Percentiles rank a stretch among this genome's conserved stretches.
phyloP scores from a whole-genome alignment of 1,284 basidiomycete species.

The Melampsora americana region DNA sequence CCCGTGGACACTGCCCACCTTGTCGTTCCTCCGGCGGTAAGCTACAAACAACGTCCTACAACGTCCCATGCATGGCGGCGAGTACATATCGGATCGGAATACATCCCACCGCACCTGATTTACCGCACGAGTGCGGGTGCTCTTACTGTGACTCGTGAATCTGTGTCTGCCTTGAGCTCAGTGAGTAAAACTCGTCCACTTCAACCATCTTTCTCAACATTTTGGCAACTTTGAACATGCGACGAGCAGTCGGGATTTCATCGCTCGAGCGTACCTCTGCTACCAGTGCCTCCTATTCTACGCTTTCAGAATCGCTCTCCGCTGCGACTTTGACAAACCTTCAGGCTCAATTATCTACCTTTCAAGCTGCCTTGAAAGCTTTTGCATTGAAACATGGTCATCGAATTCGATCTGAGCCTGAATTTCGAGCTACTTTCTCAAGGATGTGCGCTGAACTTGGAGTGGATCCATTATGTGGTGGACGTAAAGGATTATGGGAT shows the following conservation, averaged over 20 bases:
- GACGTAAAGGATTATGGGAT: constrained; percentile 76
- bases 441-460: constrained; percentile 93
- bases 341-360: constrained; percentile 75
- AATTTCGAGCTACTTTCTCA: constrained; percentile 86
- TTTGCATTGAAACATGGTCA: constrained; percentile 81
- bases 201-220: too few relatives aligned
- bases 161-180: too few relatives aligned
- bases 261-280: constrained; percentile 57
- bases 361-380: constrained; percentile 71
- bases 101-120: too few relatives aligned
- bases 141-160: too few relatives aligned
- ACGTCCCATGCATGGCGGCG: too few relatives aligned
- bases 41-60: too few relatives aligned
- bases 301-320: constrained; percentile 75
- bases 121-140: too few relatives aligned
- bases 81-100: too few relatives aligned
- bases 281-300: constrained; percentile 63
- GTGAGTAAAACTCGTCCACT: too few relatives aligned
- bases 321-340: constrained; percentile 72
- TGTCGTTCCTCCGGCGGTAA: too few relatives aligned
- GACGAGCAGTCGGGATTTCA: constrained; percentile 59
- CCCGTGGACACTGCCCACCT: too few relatives aligned
- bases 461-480: constrained; percentile 76
- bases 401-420: constrained; percentile 78
- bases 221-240: constrained; percentile 52